Evolutionary conservation across 2,329 filamentous ascomycete genomes (phyloP), one percentile per base, ranked within the genome.

Genomic region (Samsoniella hepiali): DNA sequence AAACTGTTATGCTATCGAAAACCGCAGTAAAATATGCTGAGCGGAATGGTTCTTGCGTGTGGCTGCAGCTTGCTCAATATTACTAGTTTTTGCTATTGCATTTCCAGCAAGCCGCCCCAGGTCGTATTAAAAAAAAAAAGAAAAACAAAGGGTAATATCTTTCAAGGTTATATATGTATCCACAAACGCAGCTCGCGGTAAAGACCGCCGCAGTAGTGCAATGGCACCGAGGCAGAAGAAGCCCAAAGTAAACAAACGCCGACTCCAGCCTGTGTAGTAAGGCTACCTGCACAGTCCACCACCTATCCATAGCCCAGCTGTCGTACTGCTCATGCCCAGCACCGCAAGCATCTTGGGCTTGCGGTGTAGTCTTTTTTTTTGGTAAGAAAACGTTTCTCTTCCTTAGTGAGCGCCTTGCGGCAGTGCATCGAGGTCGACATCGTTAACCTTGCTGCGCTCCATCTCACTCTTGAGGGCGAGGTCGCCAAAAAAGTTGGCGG

Each of bases 401-500:
- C 13, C 17, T 62, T 17, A 64, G 10, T 64, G 58, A 10, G 13
- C n/a, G 11, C 73, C 75, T 6, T 75, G 76, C 9, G 82, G 82
- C 38, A 82, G 81, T 13, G 78, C 78, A 13, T 87, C 84, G 9
- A 87, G 76, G 67, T 87, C 84, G 50, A 87, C 78, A 8, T 74
- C 78, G 64, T 81, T 77, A 31, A 87, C 80, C 50, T 76, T 74
- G 51, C 72, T 73, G 40, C 82, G 79, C 69, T 88, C 80, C 63
- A 79, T 76, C 27, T 79, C 79, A 65, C 83, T 87, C 68, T 88
- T 83, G 65, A 90, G 84, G 59, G 95, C 87, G 22, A 99, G 83
- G 71, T 96, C 95, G 59, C 86, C 81, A 75, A 99, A 99, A 79
- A 96, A 98, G 76, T 94, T 96, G 68, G 86, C 81, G 7, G 95